Evolutionary conservation across 2,329 filamentous ascomycete species (phyloP).

Genomic region (Fusarium duplospermum): DNA sequence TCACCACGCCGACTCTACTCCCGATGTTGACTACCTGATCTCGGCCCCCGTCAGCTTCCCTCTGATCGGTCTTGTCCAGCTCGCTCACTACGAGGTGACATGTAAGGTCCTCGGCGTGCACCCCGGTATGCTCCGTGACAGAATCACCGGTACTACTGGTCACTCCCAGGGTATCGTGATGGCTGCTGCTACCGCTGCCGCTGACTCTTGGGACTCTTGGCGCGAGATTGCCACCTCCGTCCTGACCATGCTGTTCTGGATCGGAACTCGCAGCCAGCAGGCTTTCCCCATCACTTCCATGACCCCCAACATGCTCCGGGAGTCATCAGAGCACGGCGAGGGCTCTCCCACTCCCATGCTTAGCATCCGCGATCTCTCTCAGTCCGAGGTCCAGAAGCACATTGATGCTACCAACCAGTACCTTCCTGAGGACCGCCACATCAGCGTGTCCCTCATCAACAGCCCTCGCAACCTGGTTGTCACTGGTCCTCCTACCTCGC

Average conservation of each 20-base stretch:
- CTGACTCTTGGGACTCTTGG: slow-evolving; percentile 93
- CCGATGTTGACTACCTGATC: slow-evolving; percentile 93
- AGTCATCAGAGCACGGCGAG: slow-evolving; percentile 94
- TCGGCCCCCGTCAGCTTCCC: slow-evolving; percentile 96
- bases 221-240: slow-evolving; percentile 82
- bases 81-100: slow-evolving; percentile 94
- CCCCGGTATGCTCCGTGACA: slow-evolving; percentile 87
- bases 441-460: slow-evolving; percentile 95
- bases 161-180: slow-evolving; percentile 98
- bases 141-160: slow-evolving; percentile 88
- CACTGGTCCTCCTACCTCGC: slow-evolving; percentile 92
- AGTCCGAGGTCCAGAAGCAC: slow-evolving; percentile 91
- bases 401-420: slow-evolving; percentile 98
- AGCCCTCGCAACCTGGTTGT: slow-evolving; percentile 97
- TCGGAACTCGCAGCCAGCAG: slow-evolving; percentile 95
- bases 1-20: slow-evolving; percentile 87
- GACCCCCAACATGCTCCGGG: slow-evolving; percentile 88
- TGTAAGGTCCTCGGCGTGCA: slow-evolving; percentile 92
- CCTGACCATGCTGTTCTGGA: slow-evolving; percentile 97
- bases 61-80: slow-evolving; percentile 93
- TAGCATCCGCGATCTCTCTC: slow-evolving; percentile 92
- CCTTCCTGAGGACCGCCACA: slow-evolving; percentile 90
- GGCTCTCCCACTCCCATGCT: slow-evolving; percentile 97
- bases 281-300: slow-evolving; percentile 96
- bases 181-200: slow-evolving; percentile 89